Conservation (phyloP, 306 rosid genomes). For the Geum urbanum region DNA sequence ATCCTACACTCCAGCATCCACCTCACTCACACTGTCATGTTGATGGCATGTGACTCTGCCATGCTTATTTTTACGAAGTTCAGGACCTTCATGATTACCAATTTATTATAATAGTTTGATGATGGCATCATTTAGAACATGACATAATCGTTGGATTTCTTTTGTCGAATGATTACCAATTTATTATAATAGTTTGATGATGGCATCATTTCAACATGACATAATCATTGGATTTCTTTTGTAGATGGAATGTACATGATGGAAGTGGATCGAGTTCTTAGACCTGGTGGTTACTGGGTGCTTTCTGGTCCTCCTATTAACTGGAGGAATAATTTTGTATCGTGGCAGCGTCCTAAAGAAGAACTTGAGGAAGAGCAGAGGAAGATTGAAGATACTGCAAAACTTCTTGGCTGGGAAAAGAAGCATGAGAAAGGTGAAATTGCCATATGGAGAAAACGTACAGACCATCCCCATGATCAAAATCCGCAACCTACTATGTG, state of each 20-base stretch:
- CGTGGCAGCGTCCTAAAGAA: conserved; percentile 63
- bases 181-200: neutral
- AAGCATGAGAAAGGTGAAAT: conserved; percentile 75
- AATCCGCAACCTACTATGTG: conserved; percentile 44
- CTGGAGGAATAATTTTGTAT: conserved; percentile 52
- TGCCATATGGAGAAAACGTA: conserved; percentile 66
- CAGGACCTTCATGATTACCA: conserved; percentile 19
- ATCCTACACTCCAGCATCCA: neutral
- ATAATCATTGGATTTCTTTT: conserved; percentile 19
- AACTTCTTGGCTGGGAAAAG: conserved; percentile 85
- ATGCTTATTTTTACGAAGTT: neutral
- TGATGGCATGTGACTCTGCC: neutral
- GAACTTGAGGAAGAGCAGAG: conserved; percentile 77
- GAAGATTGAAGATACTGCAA: conserved; percentile 64
- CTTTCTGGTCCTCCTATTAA: conserved; percentile 80
- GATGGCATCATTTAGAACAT: neutral
- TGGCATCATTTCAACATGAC: conserved; percentile 1
- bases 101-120: neutral
- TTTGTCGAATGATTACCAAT: conserved; percentile 32
- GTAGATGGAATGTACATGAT: conserved; percentile 77
- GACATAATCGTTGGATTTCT: conserved; percentile 15
- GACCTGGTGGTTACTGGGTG: conserved; percentile 88
- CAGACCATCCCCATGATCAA: conserved; percentile 41
- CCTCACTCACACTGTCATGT: neutral
- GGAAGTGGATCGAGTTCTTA: conserved; percentile 86